Percentiles rank a stretch among this genome's conserved stretches.
Conservation (phyloP, 1,139 yeast genomes). For the Sporopachydermia cereana region DNA sequence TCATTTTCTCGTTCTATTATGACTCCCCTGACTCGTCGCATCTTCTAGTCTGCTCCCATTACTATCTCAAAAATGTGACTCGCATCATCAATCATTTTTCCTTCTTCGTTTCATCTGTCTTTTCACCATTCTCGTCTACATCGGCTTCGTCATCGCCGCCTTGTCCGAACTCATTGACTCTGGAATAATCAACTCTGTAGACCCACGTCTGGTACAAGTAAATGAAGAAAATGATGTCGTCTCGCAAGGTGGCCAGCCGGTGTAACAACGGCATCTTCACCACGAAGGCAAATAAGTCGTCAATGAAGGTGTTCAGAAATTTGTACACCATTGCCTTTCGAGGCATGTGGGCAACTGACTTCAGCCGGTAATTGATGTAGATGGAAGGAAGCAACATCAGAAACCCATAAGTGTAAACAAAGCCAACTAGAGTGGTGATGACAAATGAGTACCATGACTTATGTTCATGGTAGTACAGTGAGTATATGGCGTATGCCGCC, state of each 20-base stretch:
- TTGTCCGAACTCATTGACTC: slow-evolving; percentile 31
- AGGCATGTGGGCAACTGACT: slow-evolving; percentile 32
- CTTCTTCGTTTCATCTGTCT: slow-evolving; percentile 1
- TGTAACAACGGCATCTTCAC: slow-evolving; percentile 30
- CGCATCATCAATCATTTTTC: slow-evolving; percentile 12
- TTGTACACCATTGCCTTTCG: slow-evolving; percentile 30
- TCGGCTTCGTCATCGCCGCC: slow-evolving; percentile 23
- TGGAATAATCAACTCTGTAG: slow-evolving; percentile 27
- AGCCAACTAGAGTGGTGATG: slow-evolving; percentile 28
- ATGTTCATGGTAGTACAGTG: slow-evolving; percentile 27
- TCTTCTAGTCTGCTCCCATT: too few relatives aligned
- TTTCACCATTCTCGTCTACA: slow-evolving; percentile 9
- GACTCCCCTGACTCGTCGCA: too few relatives aligned
- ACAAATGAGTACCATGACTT: slow-evolving; percentile 32
- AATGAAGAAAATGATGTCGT: slow-evolving; percentile 29
- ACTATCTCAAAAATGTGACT: too few relatives aligned
- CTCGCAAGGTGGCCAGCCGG: slow-evolving; percentile 29
- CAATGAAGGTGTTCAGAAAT: slow-evolving; percentile 30
- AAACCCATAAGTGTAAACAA: slow-evolving; percentile 32
- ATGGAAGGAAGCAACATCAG: slow-evolving; percentile 28
- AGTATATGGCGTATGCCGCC: slow-evolving; percentile 26
- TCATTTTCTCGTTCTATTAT: too few relatives aligned
- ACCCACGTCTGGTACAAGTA: slow-evolving; percentile 30
- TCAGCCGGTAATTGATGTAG: slow-evolving; percentile 29
- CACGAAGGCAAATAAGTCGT: slow-evolving; percentile 31